Evolutionary conservation across 768 basidiomycete species (phyloP), one percentile per base, ranked within the genome.

Genomic region (Dioszegia aurantiaca): DNA sequence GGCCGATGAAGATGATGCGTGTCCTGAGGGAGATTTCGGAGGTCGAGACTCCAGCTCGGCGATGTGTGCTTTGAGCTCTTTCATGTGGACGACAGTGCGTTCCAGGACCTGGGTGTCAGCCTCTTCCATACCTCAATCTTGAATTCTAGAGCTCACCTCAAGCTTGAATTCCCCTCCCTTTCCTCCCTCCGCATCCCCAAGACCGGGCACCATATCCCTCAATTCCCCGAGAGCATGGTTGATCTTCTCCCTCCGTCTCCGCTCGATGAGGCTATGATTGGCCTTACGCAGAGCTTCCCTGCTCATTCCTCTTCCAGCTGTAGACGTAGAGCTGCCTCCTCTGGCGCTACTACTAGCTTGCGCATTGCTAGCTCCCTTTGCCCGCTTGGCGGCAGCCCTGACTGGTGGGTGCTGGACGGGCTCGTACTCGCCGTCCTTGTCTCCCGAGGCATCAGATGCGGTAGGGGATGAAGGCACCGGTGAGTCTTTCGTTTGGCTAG

Each of bases 241-340:
- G 63, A 98, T 97, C 82, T 95, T 95, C 11, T 93, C 94, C 59
- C 93, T 82, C 28, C 93, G 80, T 0, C 92, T 85, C 72, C 93
- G 89, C 79, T 98, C 93, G 73, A 98, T 98, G 61, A 92, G 85
- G 4, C 87, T 89, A 70, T 98, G 93, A 77, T 95, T 95, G 33
- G 90, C 84, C 75, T 93, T 90, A 52, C 93, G 84, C 76, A 90
- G 86, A 1, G 86, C 83, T 77, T 94, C 91, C 45, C 92, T 54
- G 4, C 58, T 42, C 62, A 45, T 27, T 40, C 61, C 47, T 33
- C 57, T 54, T 6, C 26, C 37, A 23, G 51, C 6, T 14, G 51
- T 36, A 8, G 40, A 16, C 19, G 40, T 42, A n/a, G 16, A 17
- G 21, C 40, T 42, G 9, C 33, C 48, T 6, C 33, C 33, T 9